These are phyloP conservation scores for Paraleonurus japonicus DNA, from an alignment of 257 asterid species.

Conservation along the genomic window DNA sequence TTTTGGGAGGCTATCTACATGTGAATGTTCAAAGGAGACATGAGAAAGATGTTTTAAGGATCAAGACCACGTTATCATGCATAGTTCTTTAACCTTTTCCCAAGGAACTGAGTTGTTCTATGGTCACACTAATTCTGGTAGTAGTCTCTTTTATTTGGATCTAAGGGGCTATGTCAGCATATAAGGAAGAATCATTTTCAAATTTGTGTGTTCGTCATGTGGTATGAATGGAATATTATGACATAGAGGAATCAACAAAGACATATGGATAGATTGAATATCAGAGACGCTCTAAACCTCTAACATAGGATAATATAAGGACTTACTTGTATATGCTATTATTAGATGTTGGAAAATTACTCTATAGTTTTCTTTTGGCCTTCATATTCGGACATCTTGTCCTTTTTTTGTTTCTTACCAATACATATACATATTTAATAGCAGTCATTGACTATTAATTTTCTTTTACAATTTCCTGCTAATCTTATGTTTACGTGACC, in stretches of 20 bases:
- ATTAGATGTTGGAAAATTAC: background rate
- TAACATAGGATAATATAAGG: background rate
- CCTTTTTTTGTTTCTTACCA: background rate
- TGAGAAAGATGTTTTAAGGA: too few species aligned
- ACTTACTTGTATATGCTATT: background rate
- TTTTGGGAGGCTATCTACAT: too few species aligned
- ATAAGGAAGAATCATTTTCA: background rate
- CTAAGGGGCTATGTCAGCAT: background rate
- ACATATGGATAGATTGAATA: background rate
- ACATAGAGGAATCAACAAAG: background rate
- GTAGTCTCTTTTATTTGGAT: background rate
- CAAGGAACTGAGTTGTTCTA: too few species aligned
- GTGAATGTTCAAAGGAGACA: too few species aligned
- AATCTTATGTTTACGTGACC: slow-evolving; percentile 1
- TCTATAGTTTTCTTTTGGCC: background rate
- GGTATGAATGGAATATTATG: background rate
- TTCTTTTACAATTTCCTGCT: background rate
- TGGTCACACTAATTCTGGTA: too few species aligned
- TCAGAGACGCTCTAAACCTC: background rate
- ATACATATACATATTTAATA: background rate
- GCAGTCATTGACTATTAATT: background rate
- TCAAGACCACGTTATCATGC: too few species aligned
- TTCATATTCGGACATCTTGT: background rate
- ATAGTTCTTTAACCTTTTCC: too few species aligned
- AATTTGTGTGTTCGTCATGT: background rate